phyloP scores from a whole-genome alignment of 495 filamentous ascomycete species.

The Aspergillus cavernicola region DNA sequence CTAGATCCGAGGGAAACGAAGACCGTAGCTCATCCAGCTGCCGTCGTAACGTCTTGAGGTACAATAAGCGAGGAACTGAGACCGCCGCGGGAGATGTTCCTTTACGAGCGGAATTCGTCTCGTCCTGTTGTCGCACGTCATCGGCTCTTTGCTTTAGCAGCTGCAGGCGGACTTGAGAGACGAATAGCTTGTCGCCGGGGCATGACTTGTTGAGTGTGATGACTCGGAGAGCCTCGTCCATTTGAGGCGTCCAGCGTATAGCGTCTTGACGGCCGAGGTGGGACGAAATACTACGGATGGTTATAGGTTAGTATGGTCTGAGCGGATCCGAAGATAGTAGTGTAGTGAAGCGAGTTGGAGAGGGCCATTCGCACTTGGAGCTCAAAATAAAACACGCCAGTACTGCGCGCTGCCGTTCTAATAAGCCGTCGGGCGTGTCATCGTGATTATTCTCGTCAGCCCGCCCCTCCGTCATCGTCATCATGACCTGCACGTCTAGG shows the following conservation, averaged over 20 bases:
- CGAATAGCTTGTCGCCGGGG: slow-evolving; percentile 21
- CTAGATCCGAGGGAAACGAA: slow-evolving; percentile 15
- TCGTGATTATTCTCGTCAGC: slow-evolving; percentile 8
- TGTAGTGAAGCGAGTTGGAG: not conserved
- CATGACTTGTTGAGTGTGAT: slow-evolving; percentile 18
- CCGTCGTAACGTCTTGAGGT: slow-evolving; percentile 23
- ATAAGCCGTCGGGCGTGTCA: slow-evolving; percentile 14
- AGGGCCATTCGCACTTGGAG: slow-evolving; percentile 21
- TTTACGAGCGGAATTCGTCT: slow-evolving; percentile 13
- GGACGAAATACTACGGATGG: slow-evolving; percentile 27
- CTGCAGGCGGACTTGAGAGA: slow-evolving; percentile 27
- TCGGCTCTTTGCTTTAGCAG: slow-evolving; percentile 23
- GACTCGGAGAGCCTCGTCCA: slow-evolving; percentile 26
- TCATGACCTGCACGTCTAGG: slow-evolving; percentile 21
- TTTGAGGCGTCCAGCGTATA: slow-evolving; percentile 27
- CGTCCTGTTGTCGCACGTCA: slow-evolving; percentile 22
- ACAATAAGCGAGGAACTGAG: slow-evolving; percentile 20
- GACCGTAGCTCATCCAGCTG: slow-evolving; percentile 20
- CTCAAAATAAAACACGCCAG: slow-evolving; percentile 31
- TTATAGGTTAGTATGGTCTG: slow-evolving; percentile 6
- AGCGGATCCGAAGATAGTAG: not conserved
- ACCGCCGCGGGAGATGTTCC: slow-evolving; percentile 6
- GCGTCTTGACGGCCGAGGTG: slow-evolving; percentile 25
- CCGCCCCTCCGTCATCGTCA: slow-evolving; percentile 24
- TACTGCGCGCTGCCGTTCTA: slow-evolving; percentile 26